These are phyloP conservation scores for Stachybotrys chartarum DNA, from an alignment of 2,329 filamentous ascomycete genomes.

Conservation along the genomic window DNA sequence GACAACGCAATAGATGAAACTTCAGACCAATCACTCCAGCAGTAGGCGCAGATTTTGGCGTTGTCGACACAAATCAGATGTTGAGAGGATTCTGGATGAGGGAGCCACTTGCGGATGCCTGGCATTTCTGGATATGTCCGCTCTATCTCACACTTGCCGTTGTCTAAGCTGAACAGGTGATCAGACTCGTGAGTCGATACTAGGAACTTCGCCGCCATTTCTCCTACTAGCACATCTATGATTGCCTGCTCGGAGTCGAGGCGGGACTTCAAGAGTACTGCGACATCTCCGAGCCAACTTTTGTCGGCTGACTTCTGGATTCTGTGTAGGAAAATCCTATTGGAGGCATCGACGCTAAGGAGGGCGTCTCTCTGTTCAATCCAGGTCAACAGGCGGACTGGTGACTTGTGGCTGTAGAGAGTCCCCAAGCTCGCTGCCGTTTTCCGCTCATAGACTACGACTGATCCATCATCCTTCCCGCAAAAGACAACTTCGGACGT, in stretches of 20 bases:
- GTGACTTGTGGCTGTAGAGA: constrained; percentile 19
- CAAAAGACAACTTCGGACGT: constrained; percentile 20
- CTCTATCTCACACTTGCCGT: constrained; percentile 10
- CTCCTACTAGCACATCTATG: constrained; percentile 16
- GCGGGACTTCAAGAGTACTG: constrained; percentile 10
- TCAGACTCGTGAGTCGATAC: constrained; percentile 22
- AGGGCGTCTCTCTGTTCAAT: constrained; percentile 13
- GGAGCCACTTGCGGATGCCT: constrained; percentile 11
- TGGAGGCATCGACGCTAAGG: constrained; percentile 19
- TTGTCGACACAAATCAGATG: constrained; percentile 21
- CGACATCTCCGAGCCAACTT: constrained; percentile 4
- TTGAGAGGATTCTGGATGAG: constrained; percentile 10
- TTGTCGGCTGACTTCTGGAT: constrained; percentile 8
- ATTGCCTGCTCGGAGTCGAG: constrained; percentile 16
- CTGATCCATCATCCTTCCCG: constrained; percentile 26
- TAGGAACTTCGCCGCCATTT: constrained; percentile 18
- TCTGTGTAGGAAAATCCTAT: constrained; percentile 12
- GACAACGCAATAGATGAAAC: constrained; percentile 6
- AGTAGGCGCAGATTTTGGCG: constrained; percentile 12
- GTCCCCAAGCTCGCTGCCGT: constrained; percentile 14
- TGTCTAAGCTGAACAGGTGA: constrained; percentile 18
- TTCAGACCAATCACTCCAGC: constrained; percentile 20
- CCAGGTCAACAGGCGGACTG: constrained; percentile 19
- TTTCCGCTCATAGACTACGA: constrained; percentile 19
- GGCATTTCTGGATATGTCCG: constrained; percentile 1